A percentile compares a stretch with the other conserved stretches of the same genome.
These are phyloP conservation scores for Plasmodium billcollinsi DNA, from an alignment of 169 alveolate species.

Conservation along the genomic window DNA sequence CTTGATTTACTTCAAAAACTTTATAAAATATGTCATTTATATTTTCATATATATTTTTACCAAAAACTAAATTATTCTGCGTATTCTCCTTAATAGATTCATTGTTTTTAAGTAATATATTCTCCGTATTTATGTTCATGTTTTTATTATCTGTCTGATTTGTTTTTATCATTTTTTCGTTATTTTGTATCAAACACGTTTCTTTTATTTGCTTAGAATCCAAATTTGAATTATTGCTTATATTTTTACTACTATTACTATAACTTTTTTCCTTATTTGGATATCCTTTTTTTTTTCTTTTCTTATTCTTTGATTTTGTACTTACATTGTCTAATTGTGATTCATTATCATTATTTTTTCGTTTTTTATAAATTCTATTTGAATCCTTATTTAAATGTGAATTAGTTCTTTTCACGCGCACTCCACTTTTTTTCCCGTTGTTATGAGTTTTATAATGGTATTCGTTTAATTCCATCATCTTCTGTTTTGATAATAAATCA, in stretches of 20 bases:
- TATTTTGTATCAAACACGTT: neutral
- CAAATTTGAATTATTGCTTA: neutral
- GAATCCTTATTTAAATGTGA: neutral
- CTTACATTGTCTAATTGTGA: conserved; percentile 6
- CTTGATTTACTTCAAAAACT: conserved; percentile 9
- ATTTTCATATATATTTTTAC: conserved; percentile 36
- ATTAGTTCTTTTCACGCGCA: neutral
- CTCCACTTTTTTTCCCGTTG: neutral
- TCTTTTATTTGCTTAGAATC: neutral
- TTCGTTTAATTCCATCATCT: neutral
- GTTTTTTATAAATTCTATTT: conserved; percentile 12
- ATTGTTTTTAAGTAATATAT: conserved; percentile 8
- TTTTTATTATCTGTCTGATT: neutral
- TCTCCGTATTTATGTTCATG: neutral
- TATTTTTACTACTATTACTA: neutral
- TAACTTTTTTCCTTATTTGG: neutral
- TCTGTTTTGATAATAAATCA: conserved; percentile 24
- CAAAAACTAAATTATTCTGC: conserved; percentile 39
- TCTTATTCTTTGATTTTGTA: conserved; percentile 17
- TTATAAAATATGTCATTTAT: conserved; percentile 30
- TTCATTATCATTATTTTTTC: conserved; percentile 3
- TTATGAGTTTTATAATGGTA: neutral
- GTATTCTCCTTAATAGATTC: neutral
- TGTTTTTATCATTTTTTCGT: conserved; percentile 2
- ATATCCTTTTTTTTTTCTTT: neutral